Base-by-base conservation (phyloP, 371 early-diverging fungal species). In the Agmasoma carcini region DNA sequence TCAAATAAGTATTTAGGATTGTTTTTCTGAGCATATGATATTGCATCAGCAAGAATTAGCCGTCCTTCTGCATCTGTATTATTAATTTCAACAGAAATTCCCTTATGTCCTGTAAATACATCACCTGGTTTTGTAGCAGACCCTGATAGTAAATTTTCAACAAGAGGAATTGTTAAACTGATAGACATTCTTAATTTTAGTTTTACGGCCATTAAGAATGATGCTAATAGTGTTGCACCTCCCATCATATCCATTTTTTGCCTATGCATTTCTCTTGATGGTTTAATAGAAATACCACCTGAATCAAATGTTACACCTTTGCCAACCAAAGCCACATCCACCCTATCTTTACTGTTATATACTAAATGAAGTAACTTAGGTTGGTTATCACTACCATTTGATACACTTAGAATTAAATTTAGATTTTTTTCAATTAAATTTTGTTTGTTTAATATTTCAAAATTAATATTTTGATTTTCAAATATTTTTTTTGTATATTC, bases 161-260 rank as follows among this genome's bases (percentile, higher is more conserved):
- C 79, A 7, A 85, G 66, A 12, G 83, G 83, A 43, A 80, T 77
- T 2, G 75, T 71, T 9, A 79, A 79, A 17, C 79, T 75, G 3
- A 86, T 76, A 58, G 81, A 83, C 56, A 83, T 73, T 34, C 81
- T 81, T 2, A 81, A 60, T 23, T 75, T 68, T 33, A 83, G 61
- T 17, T 80, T 77, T 33, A 78, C 76, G 37, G 82, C 79, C 49
- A 81, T 81, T 56, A 79, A 81, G 43, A 83, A 50, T n/a, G 81
- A 77, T 33, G 79, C 76, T 4, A 80, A 78, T 0, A 83, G 82
- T 14, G 80, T 77, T 6, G 85, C 84, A 6, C 82, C 85, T 31
- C 86, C 86, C 34, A 80, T 80, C 85, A 86, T 85, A 66, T 86
- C 85, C 29, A 79, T 82, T 67, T 83, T 85, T 85, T 85, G 84